Evolutionary conservation across 2,329 filamentous ascomycete genomes (phyloP).

Genomic region (Elsinoe ampelina): DNA sequence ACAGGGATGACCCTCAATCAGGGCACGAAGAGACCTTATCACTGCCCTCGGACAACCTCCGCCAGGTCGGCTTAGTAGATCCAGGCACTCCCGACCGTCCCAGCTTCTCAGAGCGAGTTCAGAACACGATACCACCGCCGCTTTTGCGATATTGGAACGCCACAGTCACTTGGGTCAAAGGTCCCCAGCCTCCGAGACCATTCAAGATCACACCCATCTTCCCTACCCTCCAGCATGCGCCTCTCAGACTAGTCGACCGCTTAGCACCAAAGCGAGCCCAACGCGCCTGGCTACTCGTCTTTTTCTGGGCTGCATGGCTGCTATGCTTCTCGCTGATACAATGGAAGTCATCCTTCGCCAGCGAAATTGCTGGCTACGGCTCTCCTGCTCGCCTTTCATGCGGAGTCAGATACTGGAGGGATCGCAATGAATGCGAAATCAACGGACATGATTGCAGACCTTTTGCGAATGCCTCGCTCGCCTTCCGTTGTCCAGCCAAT

Average conservation of each 20-base stretch:
- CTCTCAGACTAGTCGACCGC: slow-evolving; percentile 53
- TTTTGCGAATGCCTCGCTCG: slow-evolving; percentile 59
- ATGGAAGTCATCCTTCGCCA: slow-evolving; percentile 49
- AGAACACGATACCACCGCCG: slow-evolving; percentile 21
- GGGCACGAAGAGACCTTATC: slow-evolving; percentile 24
- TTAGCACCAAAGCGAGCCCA: slow-evolving; percentile 52
- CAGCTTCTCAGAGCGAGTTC: slow-evolving; percentile 21
- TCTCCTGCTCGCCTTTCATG: slow-evolving; percentile 57
- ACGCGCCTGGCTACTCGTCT: slow-evolving; percentile 48
- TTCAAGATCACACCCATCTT: slow-evolving; percentile 48
- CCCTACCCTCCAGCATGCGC: slow-evolving; percentile 57
- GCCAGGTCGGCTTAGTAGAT: slow-evolving; percentile 11
- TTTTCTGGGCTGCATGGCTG: slow-evolving; percentile 59
- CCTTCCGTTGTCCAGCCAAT: slow-evolving; percentile 66
- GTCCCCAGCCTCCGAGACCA: slow-evolving; percentile 39
- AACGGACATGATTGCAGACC: slow-evolving; percentile 68
- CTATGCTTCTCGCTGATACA: slow-evolving; percentile 60
- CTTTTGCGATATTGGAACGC: slow-evolving; percentile 16
- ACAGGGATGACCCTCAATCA: slow-evolving; percentile 23
- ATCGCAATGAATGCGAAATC: slow-evolving; percentile 63
- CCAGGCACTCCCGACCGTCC: slow-evolving; percentile 15
- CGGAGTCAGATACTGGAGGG: slow-evolving; percentile 58
- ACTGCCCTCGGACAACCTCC: slow-evolving; percentile 19
- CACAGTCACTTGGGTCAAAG: slow-evolving; percentile 36
- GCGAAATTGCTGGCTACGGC: slow-evolving; percentile 60